Evolutionary conservation across 495 filamentous ascomycete genomes (phyloP).

Genomic region (Astrocystis sublimbata): DNA sequence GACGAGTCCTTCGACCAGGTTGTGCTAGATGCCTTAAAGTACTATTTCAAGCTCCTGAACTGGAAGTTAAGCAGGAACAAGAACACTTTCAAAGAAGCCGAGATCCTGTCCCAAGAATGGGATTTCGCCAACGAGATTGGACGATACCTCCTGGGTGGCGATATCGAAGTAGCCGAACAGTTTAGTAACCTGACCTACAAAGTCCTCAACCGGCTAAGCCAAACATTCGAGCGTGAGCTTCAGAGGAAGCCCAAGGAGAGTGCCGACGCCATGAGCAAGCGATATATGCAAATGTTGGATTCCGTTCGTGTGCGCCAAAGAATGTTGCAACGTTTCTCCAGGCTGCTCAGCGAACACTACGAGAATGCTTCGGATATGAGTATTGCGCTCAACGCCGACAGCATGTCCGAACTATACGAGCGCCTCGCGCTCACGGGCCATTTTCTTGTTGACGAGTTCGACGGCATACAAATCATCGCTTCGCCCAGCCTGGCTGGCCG

Average conservation of each 20-base stretch:
- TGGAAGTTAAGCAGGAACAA: constrained; percentile 97
- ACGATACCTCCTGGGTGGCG: constrained; percentile 81
- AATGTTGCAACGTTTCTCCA: constrained; percentile 73
- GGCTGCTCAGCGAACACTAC: constrained; percentile 86
- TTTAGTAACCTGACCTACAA: constrained; percentile 93
- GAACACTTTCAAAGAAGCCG: constrained; percentile 98
- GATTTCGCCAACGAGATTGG: constrained; percentile 92
- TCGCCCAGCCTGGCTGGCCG: constrained; percentile 74
- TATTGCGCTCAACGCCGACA: constrained; percentile 65
- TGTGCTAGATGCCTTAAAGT: constrained; percentile 92
- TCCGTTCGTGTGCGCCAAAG: constrained; percentile 93
- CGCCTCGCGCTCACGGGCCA: constrained; percentile 82
- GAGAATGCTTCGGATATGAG: constrained; percentile 96
- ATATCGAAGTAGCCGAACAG: constrained; percentile 98
- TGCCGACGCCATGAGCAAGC: constrained; percentile 86
- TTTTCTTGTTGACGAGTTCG: constrained; percentile 76
- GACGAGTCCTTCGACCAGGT: constrained; percentile 95
- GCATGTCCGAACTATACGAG: constrained; percentile 73
- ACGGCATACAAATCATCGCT: constrained; percentile 80
- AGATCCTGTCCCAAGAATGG: constrained; percentile 97
- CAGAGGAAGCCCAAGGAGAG: constrained; percentile 79
- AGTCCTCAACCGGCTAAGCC: constrained; percentile 80
- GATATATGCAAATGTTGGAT: constrained; percentile 92
- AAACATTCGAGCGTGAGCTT: constrained; percentile 89
- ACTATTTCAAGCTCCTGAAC: constrained; percentile 95